Evolutionary conservation across 768 basidiomycete species (phyloP).

Genomic region (Collybiopsis luxurians): DNA sequence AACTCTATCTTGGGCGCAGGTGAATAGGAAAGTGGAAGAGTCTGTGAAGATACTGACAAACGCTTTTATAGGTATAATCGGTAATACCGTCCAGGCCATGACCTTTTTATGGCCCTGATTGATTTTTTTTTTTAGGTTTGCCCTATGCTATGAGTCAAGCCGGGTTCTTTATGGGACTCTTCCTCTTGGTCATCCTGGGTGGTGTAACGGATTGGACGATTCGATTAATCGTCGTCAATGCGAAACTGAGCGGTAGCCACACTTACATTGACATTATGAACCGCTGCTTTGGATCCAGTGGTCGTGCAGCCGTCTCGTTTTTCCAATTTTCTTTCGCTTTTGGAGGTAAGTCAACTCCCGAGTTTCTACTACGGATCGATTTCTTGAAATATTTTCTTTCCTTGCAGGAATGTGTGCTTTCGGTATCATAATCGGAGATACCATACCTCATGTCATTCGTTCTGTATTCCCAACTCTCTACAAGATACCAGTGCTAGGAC

Average conservation of each 20-base stretch:
- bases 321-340: slow-evolving; percentile 99
- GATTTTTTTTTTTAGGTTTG: slow-evolving; percentile 50
- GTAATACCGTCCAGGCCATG: slow-evolving; percentile 32
- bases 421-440: slow-evolving; percentile 97
- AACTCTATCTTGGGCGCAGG: slow-evolving; percentile 96
- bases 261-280: slow-evolving; percentile 96
- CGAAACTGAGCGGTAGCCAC: slow-evolving; percentile 89
- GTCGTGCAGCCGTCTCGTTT: slow-evolving; percentile 92
- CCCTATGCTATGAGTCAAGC: slow-evolving; percentile 95
- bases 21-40: slow-evolving; percentile 24
- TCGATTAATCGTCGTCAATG: slow-evolving; percentile 91
- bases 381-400: not conserved
- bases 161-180: slow-evolving; percentile 84
- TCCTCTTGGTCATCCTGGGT: slow-evolving; percentile 80
- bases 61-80: slow-evolving; percentile 61
- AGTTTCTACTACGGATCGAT: no score
- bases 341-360: slow-evolving; percentile 58
- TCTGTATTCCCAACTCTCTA: slow-evolving; percentile 73
- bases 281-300: slow-evolving; percentile 86
- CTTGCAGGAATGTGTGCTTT: slow-evolving; percentile 92
- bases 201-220: slow-evolving; percentile 97
- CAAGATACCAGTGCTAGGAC: slow-evolving; percentile 66
- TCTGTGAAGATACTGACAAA: slow-evolving; percentile 12
- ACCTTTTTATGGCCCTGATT: slow-evolving; percentile 9
- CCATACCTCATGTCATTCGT: slow-evolving; percentile 91